Evolutionary conservation across 768 basidiomycete species (phyloP).

Genomic region (Tricholoma furcatifolium): DNA sequence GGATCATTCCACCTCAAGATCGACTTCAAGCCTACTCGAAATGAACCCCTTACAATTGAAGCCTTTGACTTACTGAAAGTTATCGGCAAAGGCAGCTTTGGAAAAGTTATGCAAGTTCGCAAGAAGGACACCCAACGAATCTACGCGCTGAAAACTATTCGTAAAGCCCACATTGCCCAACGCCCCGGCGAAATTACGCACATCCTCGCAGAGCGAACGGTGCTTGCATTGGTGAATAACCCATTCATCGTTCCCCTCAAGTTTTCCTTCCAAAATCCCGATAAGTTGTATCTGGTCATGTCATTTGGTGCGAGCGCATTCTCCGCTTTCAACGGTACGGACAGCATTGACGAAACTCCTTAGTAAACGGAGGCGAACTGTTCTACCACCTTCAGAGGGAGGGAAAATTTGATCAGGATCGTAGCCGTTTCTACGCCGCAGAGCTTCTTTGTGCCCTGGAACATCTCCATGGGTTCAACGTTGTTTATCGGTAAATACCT

Average conservation of each 20-base stretch:
- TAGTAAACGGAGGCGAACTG: conserved; percentile 95
- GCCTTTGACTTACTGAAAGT: conserved; percentile 96
- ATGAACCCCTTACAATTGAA: conserved; percentile 89
- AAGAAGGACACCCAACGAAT: conserved; percentile 98
- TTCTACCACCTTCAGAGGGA: conserved; percentile 98
- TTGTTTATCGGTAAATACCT: conserved; percentile 82
- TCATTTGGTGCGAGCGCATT: conserved; percentile 69
- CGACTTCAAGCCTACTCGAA: conserved; percentile 85
- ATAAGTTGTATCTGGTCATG: conserved; percentile 97
- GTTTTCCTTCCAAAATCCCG: conserved; percentile 97
- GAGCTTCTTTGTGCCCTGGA: conserved; percentile 94
- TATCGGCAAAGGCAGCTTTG: conserved; percentile 96
- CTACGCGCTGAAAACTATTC: conserved; percentile 97
- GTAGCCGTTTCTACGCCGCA: conserved; percentile 97
- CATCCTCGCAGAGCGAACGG: conserved; percentile 95
- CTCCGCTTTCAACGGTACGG: background rate
- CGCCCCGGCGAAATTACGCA: conserved; percentile 97
- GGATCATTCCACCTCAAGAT: conserved; percentile 97
- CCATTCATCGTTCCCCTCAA: conserved; percentile 99
- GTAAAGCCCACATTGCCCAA: conserved; percentile 96
- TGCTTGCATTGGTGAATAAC: conserved; percentile 95
- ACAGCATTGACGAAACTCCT: conserved; percentile 4
- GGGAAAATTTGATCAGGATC: conserved; percentile 91
- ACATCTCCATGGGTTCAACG: conserved; percentile 96
- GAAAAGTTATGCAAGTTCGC: conserved; percentile 99